phyloP scores from a whole-genome alignment of 805 yeast species.

The Lipomyces orientalis region DNA sequence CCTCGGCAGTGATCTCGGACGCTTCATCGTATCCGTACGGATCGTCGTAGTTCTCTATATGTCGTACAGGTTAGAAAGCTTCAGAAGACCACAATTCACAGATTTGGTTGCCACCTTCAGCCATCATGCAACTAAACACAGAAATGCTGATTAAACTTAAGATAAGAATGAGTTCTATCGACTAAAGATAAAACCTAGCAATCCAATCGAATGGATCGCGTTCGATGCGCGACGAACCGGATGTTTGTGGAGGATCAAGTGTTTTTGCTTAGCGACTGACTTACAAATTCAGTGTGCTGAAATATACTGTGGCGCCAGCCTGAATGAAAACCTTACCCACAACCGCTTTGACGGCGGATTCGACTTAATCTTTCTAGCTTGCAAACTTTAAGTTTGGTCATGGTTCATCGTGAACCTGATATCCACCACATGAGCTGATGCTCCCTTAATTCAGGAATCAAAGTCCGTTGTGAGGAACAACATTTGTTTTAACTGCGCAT shows the following conservation, averaged over 20 bases:
- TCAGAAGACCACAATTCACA: background rate
- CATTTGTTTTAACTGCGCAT: too few species aligned
- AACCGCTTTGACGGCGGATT: background rate
- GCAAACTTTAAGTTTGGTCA: too few species aligned
- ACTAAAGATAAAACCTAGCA: slow-evolving; percentile 10
- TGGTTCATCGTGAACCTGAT: too few species aligned
- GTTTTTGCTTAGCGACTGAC: background rate
- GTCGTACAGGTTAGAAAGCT: background rate
- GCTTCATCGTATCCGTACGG: slow-evolving; percentile 75
- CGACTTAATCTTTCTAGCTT: too few species aligned
- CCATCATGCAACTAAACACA: slow-evolving; percentile 23
- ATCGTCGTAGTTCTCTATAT: slow-evolving; percentile 50
- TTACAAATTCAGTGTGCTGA: slow-evolving; percentile 8
- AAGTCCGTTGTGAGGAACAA: too few species aligned
- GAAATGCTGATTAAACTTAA: background rate
- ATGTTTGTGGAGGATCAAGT: background rate
- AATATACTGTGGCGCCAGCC: background rate
- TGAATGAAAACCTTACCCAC: background rate
- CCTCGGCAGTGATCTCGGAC: slow-evolving; percentile 89
- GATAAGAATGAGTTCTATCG: background rate
- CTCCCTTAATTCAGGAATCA: too few species aligned
- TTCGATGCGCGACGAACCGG: background rate
- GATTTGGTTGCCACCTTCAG: slow-evolving; percentile 25
- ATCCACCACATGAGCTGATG: too few species aligned
- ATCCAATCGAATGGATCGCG: slow-evolving; percentile 27